Base-by-base conservation (phyloP, 495 filamentous ascomycete genomes). In the Aspergillus carlsbadensis region DNA sequence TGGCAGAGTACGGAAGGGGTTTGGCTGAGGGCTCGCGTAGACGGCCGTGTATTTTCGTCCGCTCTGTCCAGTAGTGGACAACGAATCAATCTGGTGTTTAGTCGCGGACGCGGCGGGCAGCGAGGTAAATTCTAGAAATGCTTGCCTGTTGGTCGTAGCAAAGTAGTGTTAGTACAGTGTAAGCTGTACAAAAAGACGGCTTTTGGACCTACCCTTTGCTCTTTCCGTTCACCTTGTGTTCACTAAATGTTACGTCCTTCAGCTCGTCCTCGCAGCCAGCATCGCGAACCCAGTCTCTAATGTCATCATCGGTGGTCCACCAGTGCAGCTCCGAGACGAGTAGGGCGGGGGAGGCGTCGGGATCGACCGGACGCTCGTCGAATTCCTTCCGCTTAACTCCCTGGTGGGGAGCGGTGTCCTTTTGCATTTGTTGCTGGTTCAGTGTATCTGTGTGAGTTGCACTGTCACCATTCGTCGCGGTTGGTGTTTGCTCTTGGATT, bases 141-240 rank as follows among this genome's bases (percentile, higher is more conserved):
- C 91, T 87, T 96, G 92, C 6, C 94, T 97, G 65, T 60, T 8
- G 18, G 3, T 29, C 26, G 26, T 29, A 50, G 21, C 21, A 45
- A 63, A 64, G 55, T 18, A 3, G 13, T 35, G 11, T 57, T 33
- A 57, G 45, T 36, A 40, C 29, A 22, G 22, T 33, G 10, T 13
- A 36, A 17, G 3, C 7, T 22, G n/a, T 10, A 14, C n/a, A 24
- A 33, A 17, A 24, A 52, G n/a, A n/a, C 10, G 17, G n/a, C 29
- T 17, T 26, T 22, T 46, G 44, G 29, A 21, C 87, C 61, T 78
- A 96, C 93, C 93, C 92, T 75, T 97, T 97, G 69, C 90, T 94
- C 71, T 98, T 98, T 52, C 94, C 94, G 63, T 98, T 98, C 13
- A 98, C 91, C 71, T 98, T 98, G 71, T 98, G 94, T 67, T 98